Percentiles rank a stretch among this genome's conserved stretches.
These are phyloP conservation scores for Ceratobasidium sp. DNA, from an alignment of 1,284 basidiomycete genomes.

Conservation along the genomic window DNA sequence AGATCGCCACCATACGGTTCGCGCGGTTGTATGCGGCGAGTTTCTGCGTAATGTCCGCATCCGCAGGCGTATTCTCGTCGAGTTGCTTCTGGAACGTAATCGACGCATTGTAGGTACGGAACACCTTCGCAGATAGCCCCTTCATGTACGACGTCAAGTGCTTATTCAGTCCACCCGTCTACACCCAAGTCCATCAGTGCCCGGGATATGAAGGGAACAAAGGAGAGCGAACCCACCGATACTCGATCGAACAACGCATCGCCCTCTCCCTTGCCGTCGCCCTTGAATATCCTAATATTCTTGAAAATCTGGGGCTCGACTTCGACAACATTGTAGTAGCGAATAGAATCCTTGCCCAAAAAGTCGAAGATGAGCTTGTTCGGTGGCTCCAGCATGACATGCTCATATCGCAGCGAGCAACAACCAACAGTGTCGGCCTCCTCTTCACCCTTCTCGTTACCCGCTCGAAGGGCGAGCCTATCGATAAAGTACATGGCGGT, in stretches of 20 bases:
- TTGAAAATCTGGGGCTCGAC: conserved; percentile 92
- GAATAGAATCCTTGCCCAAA: conserved; percentile 96
- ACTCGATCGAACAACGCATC: conserved; percentile 96
- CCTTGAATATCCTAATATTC: conserved; percentile 89
- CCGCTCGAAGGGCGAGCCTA: conserved; percentile 91
- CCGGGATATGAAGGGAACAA: background rate
- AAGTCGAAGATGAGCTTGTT: conserved; percentile 92
- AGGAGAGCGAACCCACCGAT: conserved; percentile 68
- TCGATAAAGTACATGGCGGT: conserved; percentile 99
- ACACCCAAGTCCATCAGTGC: conserved; percentile 26
- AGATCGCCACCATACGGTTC: conserved; percentile 92
- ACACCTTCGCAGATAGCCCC: conserved; percentile 95
- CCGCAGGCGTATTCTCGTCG: conserved; percentile 75
- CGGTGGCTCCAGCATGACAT: conserved; percentile 89
- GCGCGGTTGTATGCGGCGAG: conserved; percentile 95
- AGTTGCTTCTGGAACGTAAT: conserved; percentile 92
- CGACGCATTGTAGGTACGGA: conserved; percentile 98
- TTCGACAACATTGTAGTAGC: conserved; percentile 90
- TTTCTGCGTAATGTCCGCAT: conserved; percentile 87
- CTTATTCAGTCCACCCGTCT: conserved; percentile 90
- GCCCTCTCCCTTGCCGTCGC: conserved; percentile 86
- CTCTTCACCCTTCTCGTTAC: conserved; percentile 98
- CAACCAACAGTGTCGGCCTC: conserved; percentile 98
- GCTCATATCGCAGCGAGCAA: conserved; percentile 94
- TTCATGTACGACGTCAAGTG: conserved; percentile 93